Evolutionary conservation across 768 basidiomycete species (phyloP).

Genomic region (Tremella mesenterica): DNA sequence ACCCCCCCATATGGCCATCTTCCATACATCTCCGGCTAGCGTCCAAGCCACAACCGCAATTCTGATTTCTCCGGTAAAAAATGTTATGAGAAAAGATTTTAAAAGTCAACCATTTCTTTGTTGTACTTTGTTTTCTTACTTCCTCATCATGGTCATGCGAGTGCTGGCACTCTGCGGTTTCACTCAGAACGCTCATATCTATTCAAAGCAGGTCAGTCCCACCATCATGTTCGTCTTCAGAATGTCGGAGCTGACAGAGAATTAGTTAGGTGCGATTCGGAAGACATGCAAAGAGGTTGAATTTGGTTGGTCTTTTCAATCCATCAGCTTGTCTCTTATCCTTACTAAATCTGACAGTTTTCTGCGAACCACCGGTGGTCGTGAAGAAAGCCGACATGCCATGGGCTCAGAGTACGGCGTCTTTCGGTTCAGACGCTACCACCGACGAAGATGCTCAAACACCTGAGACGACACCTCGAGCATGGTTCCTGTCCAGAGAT

Average conservation of each 20-base stretch:
- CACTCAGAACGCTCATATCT: slow-evolving; percentile 41
- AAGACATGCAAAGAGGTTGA: slow-evolving; percentile 43
- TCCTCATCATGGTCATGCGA: too few relatives aligned
- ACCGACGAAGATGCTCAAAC: slow-evolving; percentile 35
- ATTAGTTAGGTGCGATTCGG: slow-evolving; percentile 36
- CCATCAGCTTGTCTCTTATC: neutral
- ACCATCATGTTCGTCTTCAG: neutral
- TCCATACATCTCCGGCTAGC: too few relatives aligned
- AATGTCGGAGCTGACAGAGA: neutral
- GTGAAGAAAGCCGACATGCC: slow-evolving; percentile 41
- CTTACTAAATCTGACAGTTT: slow-evolving; percentile 18
- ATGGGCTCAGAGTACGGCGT: slow-evolving; percentile 31
- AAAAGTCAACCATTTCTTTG: too few relatives aligned
- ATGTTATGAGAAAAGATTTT: too few relatives aligned
- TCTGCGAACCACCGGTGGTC: slow-evolving; percentile 41
- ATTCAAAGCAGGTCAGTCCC: slow-evolving; percentile 30
- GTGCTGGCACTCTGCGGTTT: slow-evolving; percentile 41
- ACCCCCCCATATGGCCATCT: too few relatives aligned
- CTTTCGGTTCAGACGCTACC: slow-evolving; percentile 36
- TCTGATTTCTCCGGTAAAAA: too few relatives aligned
- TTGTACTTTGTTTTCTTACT: too few relatives aligned
- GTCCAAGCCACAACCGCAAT: too few relatives aligned
- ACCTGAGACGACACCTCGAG: slow-evolving; percentile 41
- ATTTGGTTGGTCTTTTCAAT: slow-evolving; percentile 21
- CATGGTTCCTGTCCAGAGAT: slow-evolving; percentile 39